Evolutionary conservation across 75 land plant genomes (phyloP).

Genomic region (Pinus tabuliformis): DNA sequence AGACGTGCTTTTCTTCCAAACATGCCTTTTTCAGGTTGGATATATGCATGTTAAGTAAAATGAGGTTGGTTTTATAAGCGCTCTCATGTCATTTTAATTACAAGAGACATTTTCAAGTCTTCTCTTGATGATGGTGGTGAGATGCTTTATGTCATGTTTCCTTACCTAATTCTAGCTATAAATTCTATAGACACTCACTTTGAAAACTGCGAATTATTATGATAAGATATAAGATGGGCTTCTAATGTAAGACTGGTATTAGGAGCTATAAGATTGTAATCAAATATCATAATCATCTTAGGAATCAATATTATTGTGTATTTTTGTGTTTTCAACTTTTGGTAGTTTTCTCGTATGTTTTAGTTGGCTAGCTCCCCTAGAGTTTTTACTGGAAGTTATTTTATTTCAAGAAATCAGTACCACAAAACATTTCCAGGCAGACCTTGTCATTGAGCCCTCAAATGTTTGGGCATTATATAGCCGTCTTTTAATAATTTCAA

Average conservation of each 20-base stretch:
- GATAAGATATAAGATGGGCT: background rate
- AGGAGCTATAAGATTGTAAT: background rate
- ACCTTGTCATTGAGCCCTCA: no score
- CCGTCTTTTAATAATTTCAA: no score
- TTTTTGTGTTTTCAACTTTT: background rate
- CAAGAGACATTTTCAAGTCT: no score
- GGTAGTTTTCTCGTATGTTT: background rate
- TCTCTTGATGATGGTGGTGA: no score
- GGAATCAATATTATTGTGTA: background rate
- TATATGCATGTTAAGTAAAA: background rate
- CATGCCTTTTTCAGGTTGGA: background rate
- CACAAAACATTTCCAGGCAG: no score
- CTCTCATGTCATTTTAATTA: no score
- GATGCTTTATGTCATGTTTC: background rate
- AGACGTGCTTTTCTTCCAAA: background rate
- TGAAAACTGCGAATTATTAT: background rate
- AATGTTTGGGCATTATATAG: no score
- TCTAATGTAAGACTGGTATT: background rate
- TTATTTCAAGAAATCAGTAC: background rate
- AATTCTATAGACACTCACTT: background rate
- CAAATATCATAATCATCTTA: background rate
- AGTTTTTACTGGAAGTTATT: background rate
- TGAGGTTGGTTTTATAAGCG: no score
- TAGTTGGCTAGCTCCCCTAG: background rate
- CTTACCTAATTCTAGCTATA: background rate